Evolutionary conservation across 2,329 filamentous ascomycete genomes (phyloP).

Genomic region (Penicillium sclerotigenum): DNA sequence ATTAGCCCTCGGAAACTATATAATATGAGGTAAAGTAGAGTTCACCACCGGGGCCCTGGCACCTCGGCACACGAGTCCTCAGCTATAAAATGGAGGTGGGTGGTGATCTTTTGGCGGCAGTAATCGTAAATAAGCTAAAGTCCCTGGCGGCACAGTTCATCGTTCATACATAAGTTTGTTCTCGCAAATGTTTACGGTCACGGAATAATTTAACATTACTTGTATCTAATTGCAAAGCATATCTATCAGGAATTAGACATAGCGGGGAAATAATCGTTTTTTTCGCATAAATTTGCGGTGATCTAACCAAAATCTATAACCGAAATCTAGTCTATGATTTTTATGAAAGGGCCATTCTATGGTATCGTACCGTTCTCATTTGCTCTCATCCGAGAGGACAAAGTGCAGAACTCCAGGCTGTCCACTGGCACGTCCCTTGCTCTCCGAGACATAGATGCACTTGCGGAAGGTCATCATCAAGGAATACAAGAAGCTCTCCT

Average conservation of each 20-base stretch:
- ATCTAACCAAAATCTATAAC: not conserved
- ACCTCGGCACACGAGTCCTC: no score
- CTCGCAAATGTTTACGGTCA: not conserved
- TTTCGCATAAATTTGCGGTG: not conserved
- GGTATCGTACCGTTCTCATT: constrained; percentile 1
- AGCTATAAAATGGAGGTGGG: no score
- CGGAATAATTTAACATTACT: not conserved
- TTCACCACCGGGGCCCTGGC: no score
- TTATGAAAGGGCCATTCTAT: not conserved
- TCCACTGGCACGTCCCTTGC: constrained; percentile 18
- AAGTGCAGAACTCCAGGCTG: constrained; percentile 22
- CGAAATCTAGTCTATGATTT: constrained; percentile 2
- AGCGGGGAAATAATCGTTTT: not conserved
- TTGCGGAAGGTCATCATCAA: constrained; percentile 49
- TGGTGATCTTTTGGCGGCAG: no score
- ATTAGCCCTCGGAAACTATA: no score
- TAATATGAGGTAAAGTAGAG: no score
- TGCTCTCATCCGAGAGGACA: constrained; percentile 11
- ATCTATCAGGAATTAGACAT: not conserved
- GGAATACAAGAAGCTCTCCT: constrained; percentile 45
- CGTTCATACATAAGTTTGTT: no score
- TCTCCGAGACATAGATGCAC: constrained; percentile 49
- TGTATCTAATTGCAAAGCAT: not conserved
- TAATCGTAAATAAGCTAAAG: no score
- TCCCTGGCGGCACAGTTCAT: no score